Base-by-base conservation (phyloP, 2,329 filamentous ascomycete species). In the Phaeosphaeria sp. region DNA sequence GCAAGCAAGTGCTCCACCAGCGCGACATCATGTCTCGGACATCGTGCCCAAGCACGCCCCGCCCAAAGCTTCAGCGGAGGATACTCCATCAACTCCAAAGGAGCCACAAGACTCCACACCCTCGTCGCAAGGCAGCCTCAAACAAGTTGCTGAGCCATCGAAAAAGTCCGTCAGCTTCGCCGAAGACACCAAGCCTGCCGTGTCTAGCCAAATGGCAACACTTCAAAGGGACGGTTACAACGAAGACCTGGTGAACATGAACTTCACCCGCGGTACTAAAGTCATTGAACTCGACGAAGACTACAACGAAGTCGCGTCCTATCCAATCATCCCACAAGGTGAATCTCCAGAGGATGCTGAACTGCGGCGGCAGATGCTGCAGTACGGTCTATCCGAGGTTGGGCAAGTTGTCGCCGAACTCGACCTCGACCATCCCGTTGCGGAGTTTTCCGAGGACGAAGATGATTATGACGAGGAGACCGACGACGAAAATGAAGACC, bases 331-430 rank as follows among this genome's bases (percentile, higher is more conserved):
- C 15, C 90, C 92, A 1, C 84, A 89, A 1, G 85, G 90, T 51
- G 95, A 99, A 68, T 87, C 89, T 0, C 82, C 85, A 13, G 93
- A 96, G 64, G 94, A 97, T 62, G 90, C 92, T 3, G 85, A 85
- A 30, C 77, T 97, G 22, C 89, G 95, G 6, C 87, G 89, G 56
- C 89, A 97, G 71, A 98, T 99, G 93, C 83, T 98, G 7, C 85
- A 91, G 62, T 99, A 98, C 72, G 89, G 91, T 60, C 81, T 97
- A 77, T 89, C 90, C 46, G 94, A 98, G 75, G 89, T 99, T 56
- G 92, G 93, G 3, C 88, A 92, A 39, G 91, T 99, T 2, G 95
- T 99, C 17, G 95, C 95, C 17, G 93, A 98, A 78, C 85, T 99
- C 46, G 87, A 96, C 56, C 77, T 98, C 1, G 92, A 96, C 61